A percentile compares a stretch with the other conserved stretches of the same genome.
Conservation (phyloP, 75 land plant genomes). For the Selaginella tamariscina region DNA sequence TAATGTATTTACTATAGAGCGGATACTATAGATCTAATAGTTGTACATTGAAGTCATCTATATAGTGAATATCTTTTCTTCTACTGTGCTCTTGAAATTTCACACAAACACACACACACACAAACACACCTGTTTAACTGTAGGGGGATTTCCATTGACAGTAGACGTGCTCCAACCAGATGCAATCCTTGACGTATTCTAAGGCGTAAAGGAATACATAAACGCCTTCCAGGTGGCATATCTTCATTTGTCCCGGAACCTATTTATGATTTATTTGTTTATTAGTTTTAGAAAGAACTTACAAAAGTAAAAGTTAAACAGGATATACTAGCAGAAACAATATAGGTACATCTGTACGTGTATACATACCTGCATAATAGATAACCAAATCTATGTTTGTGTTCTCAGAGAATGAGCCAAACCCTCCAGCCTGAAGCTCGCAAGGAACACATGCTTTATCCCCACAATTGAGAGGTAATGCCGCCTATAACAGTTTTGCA, state of each 20-base stretch:
- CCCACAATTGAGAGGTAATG: slow-evolving; percentile 83
- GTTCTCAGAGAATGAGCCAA: slow-evolving; percentile 36
- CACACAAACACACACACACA: slow-evolving; percentile 26
- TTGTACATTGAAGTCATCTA: no score
- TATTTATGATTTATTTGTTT: not conserved
- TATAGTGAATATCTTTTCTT: no score
- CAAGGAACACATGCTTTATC: slow-evolving; percentile 57
- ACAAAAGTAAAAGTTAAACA: no score
- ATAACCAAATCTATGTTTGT: slow-evolving; percentile 23
- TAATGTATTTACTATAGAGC: no score
- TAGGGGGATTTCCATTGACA: slow-evolving; percentile 96
- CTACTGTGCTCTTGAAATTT: not conserved
- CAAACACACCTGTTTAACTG: slow-evolving; percentile 54
- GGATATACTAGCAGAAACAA: no score
- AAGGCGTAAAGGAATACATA: slow-evolving; percentile 64
- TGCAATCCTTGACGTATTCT: slow-evolving; percentile 66
- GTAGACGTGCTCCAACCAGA: slow-evolving; percentile 77
- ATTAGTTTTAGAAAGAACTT: not conserved
- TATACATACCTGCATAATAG: slow-evolving; percentile 62
- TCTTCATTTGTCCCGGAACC: slow-evolving; percentile 17
- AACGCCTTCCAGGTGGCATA: slow-evolving; percentile 66
- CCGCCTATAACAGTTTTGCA: no score
- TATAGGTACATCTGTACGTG: no score
- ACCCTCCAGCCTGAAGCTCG: slow-evolving; percentile 54
- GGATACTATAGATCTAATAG: no score